These are phyloP conservation scores for Haplosporangium gracile DNA, from an alignment of 192 early-diverging fungal species.

Conservation along the genomic window DNA sequence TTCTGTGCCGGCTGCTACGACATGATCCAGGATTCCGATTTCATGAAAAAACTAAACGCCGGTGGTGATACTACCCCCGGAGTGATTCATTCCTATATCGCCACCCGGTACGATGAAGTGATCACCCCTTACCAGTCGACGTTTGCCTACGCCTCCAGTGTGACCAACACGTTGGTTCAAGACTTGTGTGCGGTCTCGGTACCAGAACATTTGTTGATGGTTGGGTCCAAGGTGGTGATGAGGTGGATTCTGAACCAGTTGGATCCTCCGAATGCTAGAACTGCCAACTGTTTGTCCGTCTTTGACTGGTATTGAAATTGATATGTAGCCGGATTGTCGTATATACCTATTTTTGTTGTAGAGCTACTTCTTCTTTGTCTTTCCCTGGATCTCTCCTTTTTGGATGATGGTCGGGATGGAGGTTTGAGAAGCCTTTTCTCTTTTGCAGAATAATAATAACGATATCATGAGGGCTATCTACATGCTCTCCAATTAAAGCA, in stretches of 20 bases:
- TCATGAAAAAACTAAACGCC: constrained; percentile 18
- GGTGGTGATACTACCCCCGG: constrained; percentile 10
- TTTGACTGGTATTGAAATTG: constrained; percentile 21
- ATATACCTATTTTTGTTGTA: not conserved
- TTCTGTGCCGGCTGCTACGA: constrained; percentile 10
- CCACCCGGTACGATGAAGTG: constrained; percentile 17
- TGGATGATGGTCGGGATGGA: too few relatives aligned
- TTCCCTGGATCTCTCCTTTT: too few relatives aligned
- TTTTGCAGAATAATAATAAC: not conserved
- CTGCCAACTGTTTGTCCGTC: constrained; percentile 11
- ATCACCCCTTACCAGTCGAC: constrained; percentile 4
- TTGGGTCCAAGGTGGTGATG: constrained; percentile 13
- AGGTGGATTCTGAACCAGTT: constrained; percentile 18
- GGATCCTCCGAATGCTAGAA: not conserved
- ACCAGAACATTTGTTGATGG: constrained; percentile 16
- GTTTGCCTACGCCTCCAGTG: not conserved
- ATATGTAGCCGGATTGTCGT: not conserved
- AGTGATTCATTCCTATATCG: constrained; percentile 13
- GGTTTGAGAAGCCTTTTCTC: too few relatives aligned
- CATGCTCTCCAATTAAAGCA: not conserved
- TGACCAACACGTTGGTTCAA: constrained; percentile 18
- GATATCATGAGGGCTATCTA: not conserved
- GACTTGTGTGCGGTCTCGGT: constrained; percentile 9
- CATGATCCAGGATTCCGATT: not conserved
- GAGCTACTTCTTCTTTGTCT: too few relatives aligned